phyloP scores from a whole-genome alignment of 495 filamentous ascomycete genomes.

The Amphirosellinia nigrospora region DNA sequence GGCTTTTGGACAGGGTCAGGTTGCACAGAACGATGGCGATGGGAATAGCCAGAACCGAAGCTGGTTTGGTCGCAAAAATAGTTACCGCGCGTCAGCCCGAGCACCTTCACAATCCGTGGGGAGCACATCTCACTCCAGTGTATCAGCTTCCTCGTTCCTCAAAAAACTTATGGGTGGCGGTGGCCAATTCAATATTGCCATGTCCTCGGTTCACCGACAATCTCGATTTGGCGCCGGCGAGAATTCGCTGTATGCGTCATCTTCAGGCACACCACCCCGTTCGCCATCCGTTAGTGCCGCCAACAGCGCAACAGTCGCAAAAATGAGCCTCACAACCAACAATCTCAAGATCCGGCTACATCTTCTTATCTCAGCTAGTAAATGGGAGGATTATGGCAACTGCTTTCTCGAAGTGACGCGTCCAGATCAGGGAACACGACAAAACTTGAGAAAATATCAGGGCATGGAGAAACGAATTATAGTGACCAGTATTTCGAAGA shows the following conservation, averaged over 20 bases:
- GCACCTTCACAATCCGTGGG: conserved; percentile 55
- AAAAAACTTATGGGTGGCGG: conserved; percentile 56
- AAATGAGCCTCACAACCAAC: conserved; percentile 70
- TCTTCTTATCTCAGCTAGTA: conserved; percentile 72
- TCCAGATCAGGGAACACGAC: conserved; percentile 62
- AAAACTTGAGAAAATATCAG: conserved; percentile 56
- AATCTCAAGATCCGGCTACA: conserved; percentile 87
- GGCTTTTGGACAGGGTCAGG: conserved; percentile 51
- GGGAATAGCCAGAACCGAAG: conserved; percentile 49
- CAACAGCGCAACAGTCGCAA: conserved; percentile 64
- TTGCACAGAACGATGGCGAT: conserved; percentile 46
- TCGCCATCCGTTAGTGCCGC: conserved; percentile 60
- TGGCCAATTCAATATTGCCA: conserved; percentile 74
- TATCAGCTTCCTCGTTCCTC: conserved; percentile 79
- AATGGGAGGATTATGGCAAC: conserved; percentile 90
- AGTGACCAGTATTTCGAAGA: conserved; percentile 59
- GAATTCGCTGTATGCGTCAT: conserved; percentile 66
- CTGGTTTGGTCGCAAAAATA: conserved; percentile 66
- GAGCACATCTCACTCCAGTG: conserved; percentile 56
- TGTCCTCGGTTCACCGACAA: conserved; percentile 57
- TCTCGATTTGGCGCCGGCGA: conserved; percentile 54
- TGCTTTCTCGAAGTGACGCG: conserved; percentile 82
- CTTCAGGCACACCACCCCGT: conserved; percentile 61
- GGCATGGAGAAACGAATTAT: conserved; percentile 83
- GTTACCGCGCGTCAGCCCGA: conserved; percentile 61